phyloP scores from a whole-genome alignment of 805 yeast genomes.

The Metschnikowia cerradonensis region DNA sequence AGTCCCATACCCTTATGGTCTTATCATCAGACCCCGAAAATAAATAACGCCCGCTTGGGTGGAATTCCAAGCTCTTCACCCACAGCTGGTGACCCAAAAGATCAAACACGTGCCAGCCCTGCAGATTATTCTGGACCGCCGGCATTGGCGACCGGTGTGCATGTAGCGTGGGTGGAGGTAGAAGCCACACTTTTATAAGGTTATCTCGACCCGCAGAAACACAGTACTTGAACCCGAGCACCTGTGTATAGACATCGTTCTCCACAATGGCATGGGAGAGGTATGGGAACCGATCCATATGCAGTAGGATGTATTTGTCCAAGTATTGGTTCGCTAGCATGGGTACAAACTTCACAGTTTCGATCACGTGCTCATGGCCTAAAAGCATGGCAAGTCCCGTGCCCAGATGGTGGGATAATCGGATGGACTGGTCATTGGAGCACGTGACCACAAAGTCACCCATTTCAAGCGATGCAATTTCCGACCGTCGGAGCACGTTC shows the following conservation, averaged over 20 bases:
- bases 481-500: slow-evolving; percentile 15
- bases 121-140: slow-evolving; percentile 45
- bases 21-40: slow-evolving; percentile 79
- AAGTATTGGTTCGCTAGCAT: slow-evolving; percentile 42
- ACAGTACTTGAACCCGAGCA: slow-evolving; percentile 64
- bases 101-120: slow-evolving; percentile 55
- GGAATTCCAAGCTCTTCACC: slow-evolving; percentile 68
- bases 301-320: slow-evolving; percentile 40
- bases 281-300: slow-evolving; percentile 28
- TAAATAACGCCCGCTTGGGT: slow-evolving; percentile 71
- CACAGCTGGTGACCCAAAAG: slow-evolving; percentile 80
- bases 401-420: slow-evolving; percentile 66
- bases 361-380: slow-evolving; percentile 84
- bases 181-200: slow-evolving; percentile 66
- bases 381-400: slow-evolving; percentile 61
- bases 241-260: slow-evolving; percentile 25
- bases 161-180: slow-evolving; percentile 61
- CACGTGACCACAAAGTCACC: slow-evolving; percentile 66
- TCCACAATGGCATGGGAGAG: slow-evolving; percentile 29
- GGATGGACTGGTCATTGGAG: slow-evolving; percentile 71
- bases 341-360: slow-evolving; percentile 67
- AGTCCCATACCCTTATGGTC: slow-evolving; percentile 73
- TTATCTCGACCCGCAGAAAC: slow-evolving; percentile 81
- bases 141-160: slow-evolving; percentile 58
- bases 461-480: slow-evolving; percentile 16